Conservation (phyloP, 345 rosid genomes). For the Leavenworthia alabamica region DNA sequence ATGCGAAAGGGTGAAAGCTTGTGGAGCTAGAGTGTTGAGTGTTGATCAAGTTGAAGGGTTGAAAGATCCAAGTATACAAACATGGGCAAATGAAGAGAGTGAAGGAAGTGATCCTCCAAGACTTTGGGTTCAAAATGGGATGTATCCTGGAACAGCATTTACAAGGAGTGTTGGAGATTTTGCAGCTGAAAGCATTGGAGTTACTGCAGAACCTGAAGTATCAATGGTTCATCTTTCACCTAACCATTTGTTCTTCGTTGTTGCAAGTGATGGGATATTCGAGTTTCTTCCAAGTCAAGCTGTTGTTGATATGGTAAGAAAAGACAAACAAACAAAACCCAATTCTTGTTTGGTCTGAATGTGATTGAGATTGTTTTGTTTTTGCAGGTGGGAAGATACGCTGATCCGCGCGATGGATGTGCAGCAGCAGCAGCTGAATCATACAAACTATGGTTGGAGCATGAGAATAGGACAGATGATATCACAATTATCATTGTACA, state of each 20-base stretch:
- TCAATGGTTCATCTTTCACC: constrained; percentile 55
- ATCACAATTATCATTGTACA: constrained; percentile 87
- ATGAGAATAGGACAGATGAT: constrained; percentile 94
- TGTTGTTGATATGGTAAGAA: constrained; percentile 83
- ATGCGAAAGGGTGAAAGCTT: constrained; percentile 76
- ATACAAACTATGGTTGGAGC: constrained; percentile 80
- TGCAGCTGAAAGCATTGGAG: constrained; percentile 84
- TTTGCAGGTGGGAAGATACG: constrained; percentile 57
- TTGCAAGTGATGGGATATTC: constrained; percentile 96
- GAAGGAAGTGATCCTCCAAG: constrained; percentile 95
- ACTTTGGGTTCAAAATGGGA: constrained; percentile 84
- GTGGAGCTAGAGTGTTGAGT: constrained; percentile 90
- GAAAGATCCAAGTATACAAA: constrained; percentile 75
- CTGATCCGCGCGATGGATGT: constrained; percentile 91
- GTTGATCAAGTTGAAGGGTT: constrained; percentile 94
- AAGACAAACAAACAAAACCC: background rate
- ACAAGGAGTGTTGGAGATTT: constrained; percentile 87
- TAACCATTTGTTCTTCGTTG: constrained; percentile 70
- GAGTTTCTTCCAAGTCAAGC: constrained; percentile 92
- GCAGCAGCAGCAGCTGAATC: constrained; percentile 87
- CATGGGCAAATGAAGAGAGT: constrained; percentile 85
- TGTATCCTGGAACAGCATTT: constrained; percentile 96
- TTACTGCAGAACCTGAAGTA: constrained; percentile 78
- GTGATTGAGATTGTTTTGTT: constrained; percentile 13
- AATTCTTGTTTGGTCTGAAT: background rate